Percentiles rank a stretch among this genome's conserved stretches.
Evolutionary conservation across 208 protist species (phyloP).

Genomic region (Endotrypanum monterogeii): DNA sequence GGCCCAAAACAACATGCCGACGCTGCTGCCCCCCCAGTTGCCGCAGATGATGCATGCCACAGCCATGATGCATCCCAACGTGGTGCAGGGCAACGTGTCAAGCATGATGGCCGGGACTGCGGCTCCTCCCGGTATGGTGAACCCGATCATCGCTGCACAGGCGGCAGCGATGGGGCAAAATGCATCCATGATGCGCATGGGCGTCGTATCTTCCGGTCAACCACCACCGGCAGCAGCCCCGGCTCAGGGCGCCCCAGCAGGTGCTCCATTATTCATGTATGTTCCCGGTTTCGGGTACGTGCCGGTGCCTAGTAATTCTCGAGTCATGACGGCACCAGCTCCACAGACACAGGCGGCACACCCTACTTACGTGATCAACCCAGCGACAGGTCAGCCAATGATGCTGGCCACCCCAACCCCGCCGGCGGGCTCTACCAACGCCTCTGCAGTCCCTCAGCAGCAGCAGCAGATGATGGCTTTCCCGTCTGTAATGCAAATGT

Average conservation of each 20-base stretch:
- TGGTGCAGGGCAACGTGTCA: not conserved
- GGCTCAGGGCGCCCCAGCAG: not conserved
- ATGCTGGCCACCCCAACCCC: constrained; percentile 18
- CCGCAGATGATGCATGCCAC: constrained; percentile 1
- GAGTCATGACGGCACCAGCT: constrained; percentile 11
- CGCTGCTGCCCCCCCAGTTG: constrained; percentile 4
- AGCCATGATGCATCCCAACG: constrained; percentile 5
- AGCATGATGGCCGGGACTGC: not conserved
- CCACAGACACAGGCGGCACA: constrained; percentile 6
- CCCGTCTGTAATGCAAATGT: constrained; percentile 19
- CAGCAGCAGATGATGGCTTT: constrained; percentile 26
- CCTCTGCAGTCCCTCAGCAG: constrained; percentile 21
- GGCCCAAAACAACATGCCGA: constrained; percentile 7
- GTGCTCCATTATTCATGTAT: constrained; percentile 25
- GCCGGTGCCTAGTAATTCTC: constrained; percentile 15
- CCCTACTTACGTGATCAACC: constrained; percentile 34
- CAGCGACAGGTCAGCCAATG: constrained; percentile 30
- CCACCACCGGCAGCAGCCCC: not conserved
- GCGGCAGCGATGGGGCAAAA: constrained; percentile 17
- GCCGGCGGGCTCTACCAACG: not conserved
- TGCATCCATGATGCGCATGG: constrained; percentile 20
- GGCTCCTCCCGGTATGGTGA: not conserved
- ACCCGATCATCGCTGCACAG: constrained; percentile 17
- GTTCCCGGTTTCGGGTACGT: constrained; percentile 35
- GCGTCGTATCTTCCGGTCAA: constrained; percentile 19